phyloP scores from a whole-genome alignment of 805 yeast species.

The Ogataea angusta region DNA sequence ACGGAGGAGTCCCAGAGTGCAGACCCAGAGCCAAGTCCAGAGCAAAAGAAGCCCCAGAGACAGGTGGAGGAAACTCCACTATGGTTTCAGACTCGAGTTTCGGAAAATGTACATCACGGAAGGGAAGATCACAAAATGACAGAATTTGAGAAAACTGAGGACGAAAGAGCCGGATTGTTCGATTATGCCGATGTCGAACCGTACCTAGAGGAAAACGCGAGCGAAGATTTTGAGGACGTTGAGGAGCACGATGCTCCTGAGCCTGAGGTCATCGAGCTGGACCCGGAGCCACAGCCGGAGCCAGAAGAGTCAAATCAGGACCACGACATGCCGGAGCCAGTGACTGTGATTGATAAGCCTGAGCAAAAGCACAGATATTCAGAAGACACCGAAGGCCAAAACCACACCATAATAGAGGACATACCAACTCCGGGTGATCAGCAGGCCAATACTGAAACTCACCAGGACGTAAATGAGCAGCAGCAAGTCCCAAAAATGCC shows the following conservation, averaged over 20 bases:
- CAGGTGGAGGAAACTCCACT: conserved; percentile 18
- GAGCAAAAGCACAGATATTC: too few relatives aligned
- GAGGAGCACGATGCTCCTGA: not conserved
- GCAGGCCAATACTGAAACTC: not conserved
- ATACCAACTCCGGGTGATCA: not conserved
- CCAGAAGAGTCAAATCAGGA: not conserved
- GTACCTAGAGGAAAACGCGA: conserved; percentile 14
- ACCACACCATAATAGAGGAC: too few relatives aligned
- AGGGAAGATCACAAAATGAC: not conserved
- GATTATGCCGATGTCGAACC: conserved; percentile 49
- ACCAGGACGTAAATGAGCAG: not conserved
- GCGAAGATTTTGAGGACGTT: conserved; percentile 3
- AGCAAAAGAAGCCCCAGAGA: not conserved
- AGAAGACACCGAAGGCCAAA: too few relatives aligned
- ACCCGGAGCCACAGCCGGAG: not conserved
- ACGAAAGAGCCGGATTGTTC: conserved; percentile 48
- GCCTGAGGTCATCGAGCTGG: not conserved
- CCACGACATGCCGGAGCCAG: too few relatives aligned
- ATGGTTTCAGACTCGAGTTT: conserved; percentile 17
- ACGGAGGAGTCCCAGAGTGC: not conserved
- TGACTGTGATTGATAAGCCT: too few relatives aligned
- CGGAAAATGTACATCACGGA: conserved; percentile 8
- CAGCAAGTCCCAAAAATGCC: conserved; percentile 4
- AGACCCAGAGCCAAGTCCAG: not conserved
- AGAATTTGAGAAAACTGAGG: conserved; percentile 27